Conservation (phyloP, 345 rosid genomes). For the Gossypium ekmanianum region DNA sequence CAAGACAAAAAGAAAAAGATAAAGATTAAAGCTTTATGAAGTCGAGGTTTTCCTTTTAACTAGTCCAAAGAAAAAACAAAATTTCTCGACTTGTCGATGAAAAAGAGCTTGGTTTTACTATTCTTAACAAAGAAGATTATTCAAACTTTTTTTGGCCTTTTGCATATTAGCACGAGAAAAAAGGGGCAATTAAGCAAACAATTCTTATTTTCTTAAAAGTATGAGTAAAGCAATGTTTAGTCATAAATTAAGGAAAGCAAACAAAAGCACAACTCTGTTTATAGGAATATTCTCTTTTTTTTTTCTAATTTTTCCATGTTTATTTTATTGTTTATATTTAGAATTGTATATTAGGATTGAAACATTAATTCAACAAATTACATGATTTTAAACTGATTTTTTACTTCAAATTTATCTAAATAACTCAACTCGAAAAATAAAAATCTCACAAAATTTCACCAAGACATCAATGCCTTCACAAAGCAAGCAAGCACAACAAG, state of each 20-base stretch:
- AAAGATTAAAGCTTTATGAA: background rate
- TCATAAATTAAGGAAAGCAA: background rate
- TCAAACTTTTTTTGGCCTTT: background rate
- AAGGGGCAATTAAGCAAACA: background rate
- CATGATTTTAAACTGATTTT: no score
- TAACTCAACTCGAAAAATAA: no score
- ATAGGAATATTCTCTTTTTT: background rate
- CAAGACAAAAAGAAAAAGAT: background rate
- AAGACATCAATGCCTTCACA: no score
- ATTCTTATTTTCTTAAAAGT: background rate
- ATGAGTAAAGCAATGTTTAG: background rate
- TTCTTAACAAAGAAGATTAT: conserved; percentile 4
- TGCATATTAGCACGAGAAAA: background rate
- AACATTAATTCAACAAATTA: no score
- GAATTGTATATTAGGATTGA: no score
- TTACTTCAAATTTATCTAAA: no score
- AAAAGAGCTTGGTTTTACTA: background rate
- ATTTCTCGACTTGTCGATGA: background rate
- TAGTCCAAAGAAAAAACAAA: background rate
- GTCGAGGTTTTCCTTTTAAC: background rate
- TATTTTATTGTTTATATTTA: no score
- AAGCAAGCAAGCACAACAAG: no score
- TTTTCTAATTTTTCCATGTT: background rate
- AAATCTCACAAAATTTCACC: no score
- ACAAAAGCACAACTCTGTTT: background rate